These are phyloP conservation scores for Colletotrichum lentis DNA, from an alignment of 2,329 filamentous ascomycete genomes.

Conservation along the genomic window DNA sequence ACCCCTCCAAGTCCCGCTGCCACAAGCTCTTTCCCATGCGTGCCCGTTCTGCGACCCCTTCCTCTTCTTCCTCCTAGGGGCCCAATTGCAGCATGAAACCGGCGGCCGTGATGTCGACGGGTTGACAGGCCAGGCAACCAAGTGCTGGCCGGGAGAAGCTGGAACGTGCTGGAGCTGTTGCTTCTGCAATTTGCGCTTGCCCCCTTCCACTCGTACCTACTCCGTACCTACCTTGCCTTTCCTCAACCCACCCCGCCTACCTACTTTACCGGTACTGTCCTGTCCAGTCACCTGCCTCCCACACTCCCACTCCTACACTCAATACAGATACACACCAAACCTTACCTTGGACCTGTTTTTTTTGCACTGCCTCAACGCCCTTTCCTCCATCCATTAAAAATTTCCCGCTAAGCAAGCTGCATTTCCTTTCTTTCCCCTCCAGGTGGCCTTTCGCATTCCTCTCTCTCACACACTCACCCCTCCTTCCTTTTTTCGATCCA, in stretches of 20 bases:
- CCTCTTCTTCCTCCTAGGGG: neutral
- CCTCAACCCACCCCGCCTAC: constrained; percentile 33
- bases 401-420: constrained; percentile 28
- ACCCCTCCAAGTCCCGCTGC: constrained; percentile 21
- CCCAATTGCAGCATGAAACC: constrained; percentile 10
- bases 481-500: constrained; percentile 35
- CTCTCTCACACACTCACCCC: constrained; percentile 21
- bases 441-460: constrained; percentile 33
- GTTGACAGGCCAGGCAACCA: neutral
- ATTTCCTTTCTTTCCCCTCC: constrained; percentile 35
- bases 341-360: constrained; percentile 35
- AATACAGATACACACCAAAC: constrained; percentile 36
- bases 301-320: constrained; percentile 32
- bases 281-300: constrained; percentile 34
- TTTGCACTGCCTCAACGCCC: constrained; percentile 38
- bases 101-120: neutral
- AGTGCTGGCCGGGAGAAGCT: constrained; percentile 6
- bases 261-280: constrained; percentile 24
- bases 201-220: constrained; percentile 19
- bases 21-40: constrained; percentile 22
- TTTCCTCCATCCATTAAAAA: constrained; percentile 32
- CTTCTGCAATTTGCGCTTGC: no score
- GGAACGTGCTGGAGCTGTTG: constrained; percentile 5
- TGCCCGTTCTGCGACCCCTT: neutral
- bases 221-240: constrained; percentile 11